Evolutionary conservation across 768 basidiomycete genomes (phyloP).

Genomic region (Gelatoporia subvermispora): DNA sequence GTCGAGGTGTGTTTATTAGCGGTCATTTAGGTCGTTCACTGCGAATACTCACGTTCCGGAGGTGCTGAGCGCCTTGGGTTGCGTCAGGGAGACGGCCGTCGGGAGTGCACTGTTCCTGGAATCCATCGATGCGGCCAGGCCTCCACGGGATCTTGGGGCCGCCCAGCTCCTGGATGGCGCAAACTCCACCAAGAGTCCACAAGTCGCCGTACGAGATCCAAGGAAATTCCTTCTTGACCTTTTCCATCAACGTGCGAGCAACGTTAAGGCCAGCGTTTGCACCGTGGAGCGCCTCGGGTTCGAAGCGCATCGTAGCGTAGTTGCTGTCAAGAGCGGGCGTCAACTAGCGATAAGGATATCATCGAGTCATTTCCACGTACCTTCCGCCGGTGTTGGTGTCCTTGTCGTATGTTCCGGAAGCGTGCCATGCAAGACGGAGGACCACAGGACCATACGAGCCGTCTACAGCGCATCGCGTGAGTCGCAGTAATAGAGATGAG

Average conservation of each 20-base stretch:
- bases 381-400: slow-evolving; percentile 73
- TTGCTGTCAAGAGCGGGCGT: slow-evolving; percentile 49
- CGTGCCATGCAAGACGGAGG: slow-evolving; percentile 90
- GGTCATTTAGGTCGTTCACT: too few relatives aligned
- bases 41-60: slow-evolving; percentile 56
- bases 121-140: slow-evolving; percentile 87
- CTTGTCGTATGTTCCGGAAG: slow-evolving; percentile 91
- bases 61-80: slow-evolving; percentile 74
- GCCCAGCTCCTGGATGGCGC: slow-evolving; percentile 87
- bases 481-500: neutral
- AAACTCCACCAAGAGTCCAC: slow-evolving; percentile 94
- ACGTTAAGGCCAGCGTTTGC: slow-evolving; percentile 82
- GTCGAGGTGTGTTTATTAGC: neutral
- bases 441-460: slow-evolving; percentile 86
- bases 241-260: slow-evolving; percentile 80
- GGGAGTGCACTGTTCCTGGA: slow-evolving; percentile 67
- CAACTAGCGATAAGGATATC: neutral
- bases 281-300: slow-evolving; percentile 77
- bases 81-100: slow-evolving; percentile 91
- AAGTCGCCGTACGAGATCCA: slow-evolving; percentile 97
- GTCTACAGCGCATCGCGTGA: slow-evolving; percentile 38
- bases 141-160: slow-evolving; percentile 94
- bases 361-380: slow-evolving; percentile 29
- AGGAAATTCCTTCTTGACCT: slow-evolving; percentile 79
- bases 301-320: slow-evolving; percentile 98